These are phyloP conservation scores for Candida caryicola DNA, from an alignment of 805 yeast genomes.

Conservation along the genomic window DNA sequence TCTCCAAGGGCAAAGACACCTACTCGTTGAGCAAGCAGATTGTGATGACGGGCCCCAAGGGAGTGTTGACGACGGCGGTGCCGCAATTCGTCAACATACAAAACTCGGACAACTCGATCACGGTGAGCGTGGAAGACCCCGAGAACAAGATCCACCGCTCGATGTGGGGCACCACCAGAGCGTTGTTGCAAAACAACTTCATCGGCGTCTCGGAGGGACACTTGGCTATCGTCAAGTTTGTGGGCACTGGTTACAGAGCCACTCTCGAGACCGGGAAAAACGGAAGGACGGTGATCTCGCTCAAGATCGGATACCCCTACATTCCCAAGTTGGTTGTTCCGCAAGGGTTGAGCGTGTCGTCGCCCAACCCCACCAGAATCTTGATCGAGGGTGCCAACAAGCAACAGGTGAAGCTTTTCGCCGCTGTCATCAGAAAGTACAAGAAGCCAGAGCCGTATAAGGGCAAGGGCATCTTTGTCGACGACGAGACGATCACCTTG, in stretches of 20 bases:
- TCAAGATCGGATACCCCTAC: conserved; percentile 87
- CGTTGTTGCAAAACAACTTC: conserved; percentile 71
- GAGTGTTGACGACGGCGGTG: conserved; percentile 57
- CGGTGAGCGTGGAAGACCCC: conserved; percentile 57
- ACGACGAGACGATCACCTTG: conserved; percentile 84
- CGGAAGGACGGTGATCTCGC: conserved; percentile 56
- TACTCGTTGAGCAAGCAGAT: conserved; percentile 57
- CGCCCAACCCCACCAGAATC: conserved; percentile 84
- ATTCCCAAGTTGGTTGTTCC: conserved; percentile 78
- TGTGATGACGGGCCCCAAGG: conserved; percentile 75
- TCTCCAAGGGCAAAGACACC: conserved; percentile 64
- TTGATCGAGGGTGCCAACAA: conserved; percentile 84
- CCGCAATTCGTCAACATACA: conserved; percentile 66
- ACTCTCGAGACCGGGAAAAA: conserved; percentile 54
- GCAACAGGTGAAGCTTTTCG: conserved; percentile 83
- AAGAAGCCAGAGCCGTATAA: conserved; percentile 98
- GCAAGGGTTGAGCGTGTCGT: conserved; percentile 63
- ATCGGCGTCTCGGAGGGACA: conserved; percentile 94
- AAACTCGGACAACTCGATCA: conserved; percentile 33
- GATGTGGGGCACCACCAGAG: conserved; percentile 94
- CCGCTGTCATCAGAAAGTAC: conserved; percentile 79
- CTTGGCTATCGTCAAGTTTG: conserved; percentile 77
- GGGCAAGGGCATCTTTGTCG: conserved; percentile 94
- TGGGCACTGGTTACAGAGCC: conserved; percentile 97
- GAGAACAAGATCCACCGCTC: conserved; percentile 66